Evolutionary conservation across 805 yeast species (phyloP).

Genomic region (Tetrapisispora fleetii): DNA sequence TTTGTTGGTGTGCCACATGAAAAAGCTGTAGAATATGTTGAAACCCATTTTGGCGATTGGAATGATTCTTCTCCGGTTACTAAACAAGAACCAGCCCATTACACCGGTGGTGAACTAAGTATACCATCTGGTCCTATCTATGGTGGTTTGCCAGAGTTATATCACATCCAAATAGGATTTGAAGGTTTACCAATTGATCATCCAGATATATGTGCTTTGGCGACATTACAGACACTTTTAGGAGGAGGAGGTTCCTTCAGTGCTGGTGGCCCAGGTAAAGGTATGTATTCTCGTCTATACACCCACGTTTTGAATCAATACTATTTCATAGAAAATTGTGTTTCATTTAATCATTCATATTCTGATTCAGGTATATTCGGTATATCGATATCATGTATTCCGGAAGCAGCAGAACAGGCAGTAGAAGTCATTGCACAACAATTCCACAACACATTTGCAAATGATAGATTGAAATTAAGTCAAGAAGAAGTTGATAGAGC

Average conservation of each 20-base stretch:
- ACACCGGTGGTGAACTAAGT: constrained; percentile 51
- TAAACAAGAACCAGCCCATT: constrained; percentile 32
- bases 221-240: constrained; percentile 76
- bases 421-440: constrained; percentile 71
- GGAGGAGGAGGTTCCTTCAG: constrained; percentile 98
- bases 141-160: constrained; percentile 68
- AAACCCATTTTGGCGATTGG: constrained; percentile 58
- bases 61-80: constrained; percentile 20
- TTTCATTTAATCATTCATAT: constrained; percentile 82
- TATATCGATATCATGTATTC: constrained; percentile 71
- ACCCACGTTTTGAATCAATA: constrained; percentile 85
- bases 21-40: constrained; percentile 53
- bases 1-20: constrained; percentile 77
- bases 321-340: constrained; percentile 83
- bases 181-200: constrained; percentile 78
- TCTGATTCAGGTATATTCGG: constrained; percentile 89
- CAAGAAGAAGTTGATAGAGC: constrained; percentile 76
- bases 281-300: constrained; percentile 92
- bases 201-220: constrained; percentile 83
- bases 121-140: constrained; percentile 44
- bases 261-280: constrained; percentile 99
- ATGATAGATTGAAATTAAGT: constrained; percentile 47
- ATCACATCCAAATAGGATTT: constrained; percentile 77
- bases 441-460: constrained; percentile 39
- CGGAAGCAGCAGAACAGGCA: constrained; percentile 75